These are phyloP conservation scores for Eucalyptus sp. DNA, from an alignment of 345 rosid species.

Conservation along the genomic window DNA sequence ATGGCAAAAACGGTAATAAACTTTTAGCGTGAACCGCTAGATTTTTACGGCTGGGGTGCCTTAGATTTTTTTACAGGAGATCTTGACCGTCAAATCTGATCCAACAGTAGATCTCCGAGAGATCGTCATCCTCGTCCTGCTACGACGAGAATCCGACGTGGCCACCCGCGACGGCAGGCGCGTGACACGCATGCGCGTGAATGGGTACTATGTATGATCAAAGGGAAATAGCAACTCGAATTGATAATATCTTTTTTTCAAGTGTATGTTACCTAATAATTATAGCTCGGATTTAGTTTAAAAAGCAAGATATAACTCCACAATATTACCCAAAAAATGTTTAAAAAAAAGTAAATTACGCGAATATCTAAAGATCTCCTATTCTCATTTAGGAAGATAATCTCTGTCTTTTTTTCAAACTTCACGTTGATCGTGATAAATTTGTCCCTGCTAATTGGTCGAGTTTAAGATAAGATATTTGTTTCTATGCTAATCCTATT, in stretches of 20 bases:
- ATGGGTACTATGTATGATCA: background rate
- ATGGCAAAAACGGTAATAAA: background rate
- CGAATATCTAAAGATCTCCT: rapidly evolving
- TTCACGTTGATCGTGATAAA: background rate
- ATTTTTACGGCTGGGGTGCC: background rate
- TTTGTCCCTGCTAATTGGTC: rapidly evolving
- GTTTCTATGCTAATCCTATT: rapidly evolving
- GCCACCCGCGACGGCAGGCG: background rate
- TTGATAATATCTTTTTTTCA: background rate
- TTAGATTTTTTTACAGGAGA: background rate
- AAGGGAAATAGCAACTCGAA: background rate
- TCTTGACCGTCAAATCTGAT: background rate
- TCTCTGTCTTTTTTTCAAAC: rapidly evolving
- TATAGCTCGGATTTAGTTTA: background rate
- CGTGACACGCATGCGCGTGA: background rate
- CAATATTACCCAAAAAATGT: background rate
- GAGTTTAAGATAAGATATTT: background rate
- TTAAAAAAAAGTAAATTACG: background rate
- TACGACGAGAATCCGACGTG: background rate
- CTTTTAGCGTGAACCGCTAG: background rate
- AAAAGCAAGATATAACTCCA: background rate
- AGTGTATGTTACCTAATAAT: background rate
- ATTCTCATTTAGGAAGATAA: rapidly evolving
- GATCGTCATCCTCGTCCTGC: background rate
- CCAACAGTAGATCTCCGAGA: background rate